phyloP scores from a whole-genome alignment of 2,329 filamentous ascomycete genomes.

The Aaosphaeria arxii region DNA sequence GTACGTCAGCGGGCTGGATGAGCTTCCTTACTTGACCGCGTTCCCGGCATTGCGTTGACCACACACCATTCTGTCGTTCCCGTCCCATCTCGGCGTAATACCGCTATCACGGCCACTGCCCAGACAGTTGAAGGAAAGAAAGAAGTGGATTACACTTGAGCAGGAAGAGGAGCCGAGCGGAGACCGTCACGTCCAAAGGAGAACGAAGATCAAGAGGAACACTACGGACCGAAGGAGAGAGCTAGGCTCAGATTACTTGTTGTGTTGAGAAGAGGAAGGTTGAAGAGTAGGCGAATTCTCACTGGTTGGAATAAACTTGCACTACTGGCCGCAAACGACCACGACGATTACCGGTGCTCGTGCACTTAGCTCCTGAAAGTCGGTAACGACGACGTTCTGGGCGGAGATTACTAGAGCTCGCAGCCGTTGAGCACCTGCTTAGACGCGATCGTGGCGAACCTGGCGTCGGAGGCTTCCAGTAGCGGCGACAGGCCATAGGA shows the following conservation, averaged over 20 bases:
- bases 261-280: too few relatives aligned
- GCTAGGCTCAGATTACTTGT: too few relatives aligned
- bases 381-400: constrained; percentile 22
- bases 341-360: constrained; percentile 12
- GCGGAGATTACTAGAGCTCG: constrained; percentile 20
- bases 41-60: constrained; percentile 18
- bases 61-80: constrained; percentile 23
- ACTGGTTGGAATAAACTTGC: too few relatives aligned
- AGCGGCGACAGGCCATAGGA: constrained; percentile 18
- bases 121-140: neutral
- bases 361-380: constrained; percentile 21
- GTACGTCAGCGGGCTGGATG: constrained; percentile 19
- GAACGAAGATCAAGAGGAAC: neutral
- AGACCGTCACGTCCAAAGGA: too few relatives aligned
- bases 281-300: too few relatives aligned
- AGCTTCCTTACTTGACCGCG: constrained; percentile 13
- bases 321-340: constrained; percentile 20
- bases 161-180: too few relatives aligned
- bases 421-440: constrained; percentile 25
- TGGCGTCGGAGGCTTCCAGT: constrained; percentile 10
- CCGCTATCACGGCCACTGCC: constrained; percentile 2
- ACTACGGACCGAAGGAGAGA: neutral
- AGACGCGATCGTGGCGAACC: constrained; percentile 17
- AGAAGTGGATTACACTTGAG: neutral
- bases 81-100: constrained; percentile 15